Evolutionary conservation across 2,329 filamentous ascomycete species (phyloP), one percentile per base, ranked within the genome.

Genomic region (Fusarium irregulare): DNA sequence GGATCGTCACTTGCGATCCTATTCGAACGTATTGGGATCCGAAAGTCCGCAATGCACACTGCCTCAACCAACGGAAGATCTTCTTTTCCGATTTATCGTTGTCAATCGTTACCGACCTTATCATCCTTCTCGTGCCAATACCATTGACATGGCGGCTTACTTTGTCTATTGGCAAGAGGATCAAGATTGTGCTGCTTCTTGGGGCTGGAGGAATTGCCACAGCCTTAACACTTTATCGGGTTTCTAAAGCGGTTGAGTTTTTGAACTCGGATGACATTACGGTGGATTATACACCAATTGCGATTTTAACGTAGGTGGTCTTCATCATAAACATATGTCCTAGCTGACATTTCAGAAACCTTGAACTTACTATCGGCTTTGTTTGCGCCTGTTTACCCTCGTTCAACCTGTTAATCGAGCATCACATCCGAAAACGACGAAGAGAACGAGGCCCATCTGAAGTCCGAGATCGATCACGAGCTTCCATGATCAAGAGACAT

Each of bases 1-100:
- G 84, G 56, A 79, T 82, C 40, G 75, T 80, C 45, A 78, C 80
- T 25, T 85, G 82, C 66, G 69, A 72, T 32, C 83, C 83, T 3
- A 80, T 84, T 25, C 56, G 72, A 8, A 79, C 76, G 3, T 83
- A 82, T 56, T 84, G 83, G 83, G 63, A 73, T 3, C 73, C 76
- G 1, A 60, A 23, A 2, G 69, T 74, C 18, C 45, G 69, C 4
- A 45, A 66, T 14, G 68, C 64, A 12, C 76, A 76, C 25, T 82
- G 80, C 68, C 62, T 82, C n/a, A 71, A 82, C 63, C 78, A 81
- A 14, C 66, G 73, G 47, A 73, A 69, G 45, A 69, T 75, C 13
- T 72, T 75, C 34, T 73, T 74, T 18, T 63, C 67, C 7, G 66
- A 68, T 7, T 14, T 71, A 3, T 23, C 64, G 0, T 7, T 74